Percentiles rank a stretch among this genome's conserved stretches.
These are phyloP conservation scores for Peronosclerospora sorghi DNA, from an alignment of 352 stramenopile species.

Conservation along the genomic window DNA sequence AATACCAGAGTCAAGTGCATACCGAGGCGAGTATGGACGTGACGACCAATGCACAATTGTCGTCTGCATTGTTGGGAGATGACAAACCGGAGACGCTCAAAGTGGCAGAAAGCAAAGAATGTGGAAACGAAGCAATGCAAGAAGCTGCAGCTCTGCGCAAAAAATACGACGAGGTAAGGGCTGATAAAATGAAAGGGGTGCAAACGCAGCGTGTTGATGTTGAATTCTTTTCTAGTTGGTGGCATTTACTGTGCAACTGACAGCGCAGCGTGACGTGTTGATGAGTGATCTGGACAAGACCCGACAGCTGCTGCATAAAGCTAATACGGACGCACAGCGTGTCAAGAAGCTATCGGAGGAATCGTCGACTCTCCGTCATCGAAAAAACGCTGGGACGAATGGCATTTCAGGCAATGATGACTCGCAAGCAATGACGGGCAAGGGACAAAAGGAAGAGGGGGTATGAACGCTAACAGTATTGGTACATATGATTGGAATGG, in stretches of 20 bases:
- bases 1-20: slow-evolving; percentile 10
- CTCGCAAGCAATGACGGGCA: slow-evolving; percentile 24
- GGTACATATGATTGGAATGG: neutral
- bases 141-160: slow-evolving; percentile 65
- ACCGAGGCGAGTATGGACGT: slow-evolving; percentile 18
- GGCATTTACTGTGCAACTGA: slow-evolving; percentile 82
- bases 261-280: slow-evolving; percentile 72
- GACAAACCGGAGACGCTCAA: slow-evolving; percentile 17
- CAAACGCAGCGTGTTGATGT: neutral
- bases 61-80: slow-evolving; percentile 51
- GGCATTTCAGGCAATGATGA: slow-evolving; percentile 21
- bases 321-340: slow-evolving; percentile 45
- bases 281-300: slow-evolving; percentile 80
- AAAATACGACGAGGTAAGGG: slow-evolving; percentile 79
- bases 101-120: slow-evolving; percentile 18
- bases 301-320: slow-evolving; percentile 63
- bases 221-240: slow-evolving; percentile 44
- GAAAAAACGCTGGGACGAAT: slow-evolving; percentile 32
- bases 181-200: neutral
- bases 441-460: slow-evolving; percentile 36
- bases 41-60: slow-evolving; percentile 38
- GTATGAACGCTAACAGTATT: slow-evolving; percentile 21
- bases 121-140: slow-evolving; percentile 38
- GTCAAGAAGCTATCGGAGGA: slow-evolving; percentile 56
- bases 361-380: slow-evolving; percentile 49